Conservation (phyloP, 2,329 filamentous ascomycete genomes). For the Plectosphaerella cucumerina region DNA sequence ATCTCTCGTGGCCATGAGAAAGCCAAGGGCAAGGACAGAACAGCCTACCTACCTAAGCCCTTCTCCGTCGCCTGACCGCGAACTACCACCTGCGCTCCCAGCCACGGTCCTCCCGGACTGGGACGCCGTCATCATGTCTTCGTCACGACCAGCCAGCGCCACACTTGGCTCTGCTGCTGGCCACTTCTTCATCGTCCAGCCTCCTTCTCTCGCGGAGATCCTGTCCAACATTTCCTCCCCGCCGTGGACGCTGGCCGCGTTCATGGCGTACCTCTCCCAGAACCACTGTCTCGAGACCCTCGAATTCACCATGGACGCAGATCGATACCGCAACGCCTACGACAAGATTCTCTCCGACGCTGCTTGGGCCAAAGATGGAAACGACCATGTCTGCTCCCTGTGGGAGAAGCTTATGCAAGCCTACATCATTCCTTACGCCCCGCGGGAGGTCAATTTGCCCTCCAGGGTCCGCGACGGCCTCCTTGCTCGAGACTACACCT, state of each 20-base stretch:
- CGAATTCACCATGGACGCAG: slow-evolving; percentile 93
- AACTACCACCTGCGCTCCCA: slow-evolving; percentile 35
- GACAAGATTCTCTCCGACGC: slow-evolving; percentile 36
- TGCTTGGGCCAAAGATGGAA: slow-evolving; percentile 35
- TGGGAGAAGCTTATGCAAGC: slow-evolving; percentile 88
- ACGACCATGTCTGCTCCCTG: slow-evolving; percentile 68
- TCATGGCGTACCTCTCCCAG: slow-evolving; percentile 94
- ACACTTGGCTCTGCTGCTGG: slow-evolving; percentile 36
- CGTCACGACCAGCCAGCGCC: slow-evolving; percentile 46
- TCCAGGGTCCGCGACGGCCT: slow-evolving; percentile 79
- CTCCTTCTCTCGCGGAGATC: slow-evolving; percentile 79
- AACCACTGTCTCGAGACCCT: slow-evolving; percentile 96
- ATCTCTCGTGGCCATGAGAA: slow-evolving; percentile 35
- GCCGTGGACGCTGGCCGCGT: slow-evolving; percentile 86
- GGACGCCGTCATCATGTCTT: slow-evolving; percentile 37
- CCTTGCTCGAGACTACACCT: slow-evolving; percentile 55
- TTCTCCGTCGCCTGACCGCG: slow-evolving; percentile 32
- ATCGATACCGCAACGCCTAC: slow-evolving; percentile 68
- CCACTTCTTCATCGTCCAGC: slow-evolving; percentile 26
- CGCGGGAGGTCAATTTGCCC: slow-evolving; percentile 86
- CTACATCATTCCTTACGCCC: slow-evolving; percentile 82
- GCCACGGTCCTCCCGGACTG: slow-evolving; percentile 41
- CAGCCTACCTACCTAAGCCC: slow-evolving; percentile 39
- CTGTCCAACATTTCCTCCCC: slow-evolving; percentile 79
- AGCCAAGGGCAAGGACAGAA: slow-evolving; percentile 37